Evolutionary conservation across 441 rosid genomes (phyloP).

Genomic region (Breynia disticha): DNA sequence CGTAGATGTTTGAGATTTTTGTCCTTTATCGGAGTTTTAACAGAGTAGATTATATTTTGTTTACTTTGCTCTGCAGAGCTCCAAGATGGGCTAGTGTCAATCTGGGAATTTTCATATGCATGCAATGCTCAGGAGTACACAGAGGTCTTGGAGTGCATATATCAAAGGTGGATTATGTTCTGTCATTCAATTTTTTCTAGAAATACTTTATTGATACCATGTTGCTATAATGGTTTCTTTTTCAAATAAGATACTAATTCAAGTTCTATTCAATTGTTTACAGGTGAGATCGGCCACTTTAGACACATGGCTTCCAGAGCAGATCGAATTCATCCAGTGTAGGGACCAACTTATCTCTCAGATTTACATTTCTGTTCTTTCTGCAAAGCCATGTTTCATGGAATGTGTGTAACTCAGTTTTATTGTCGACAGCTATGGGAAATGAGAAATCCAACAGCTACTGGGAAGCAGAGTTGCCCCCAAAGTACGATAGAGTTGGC

Average conservation of each 20-base stretch:
- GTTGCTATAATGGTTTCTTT: no score
- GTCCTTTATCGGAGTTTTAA: no score
- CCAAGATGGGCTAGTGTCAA: slow-evolving; percentile 94
- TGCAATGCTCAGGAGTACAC: slow-evolving; percentile 88
- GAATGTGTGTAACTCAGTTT: not conserved
- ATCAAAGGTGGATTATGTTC: slow-evolving; percentile 65
- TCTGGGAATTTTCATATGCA: slow-evolving; percentile 76
- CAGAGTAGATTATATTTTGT: no score
- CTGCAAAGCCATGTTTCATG: not conserved
- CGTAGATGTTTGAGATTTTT: no score
- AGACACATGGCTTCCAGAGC: slow-evolving; percentile 83
- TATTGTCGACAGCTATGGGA: slow-evolving; percentile 33
- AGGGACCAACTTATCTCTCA: no score
- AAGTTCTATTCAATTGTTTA: not conserved
- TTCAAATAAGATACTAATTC: not conserved
- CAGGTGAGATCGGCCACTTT: slow-evolving; percentile 72
- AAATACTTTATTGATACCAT: no score
- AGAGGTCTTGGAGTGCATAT: slow-evolving; percentile 81
- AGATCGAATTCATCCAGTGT: slow-evolving; percentile 73
- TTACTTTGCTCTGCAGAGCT: slow-evolving; percentile 43
- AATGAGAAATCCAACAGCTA: slow-evolving; percentile 48
- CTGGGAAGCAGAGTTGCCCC: slow-evolving; percentile 67
- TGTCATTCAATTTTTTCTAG: no score
- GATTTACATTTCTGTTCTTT: not conserved
- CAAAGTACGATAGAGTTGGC: slow-evolving; percentile 75